phyloP scores from a whole-genome alignment of 768 basidiomycete species.

The Coprinopsis sp. region DNA sequence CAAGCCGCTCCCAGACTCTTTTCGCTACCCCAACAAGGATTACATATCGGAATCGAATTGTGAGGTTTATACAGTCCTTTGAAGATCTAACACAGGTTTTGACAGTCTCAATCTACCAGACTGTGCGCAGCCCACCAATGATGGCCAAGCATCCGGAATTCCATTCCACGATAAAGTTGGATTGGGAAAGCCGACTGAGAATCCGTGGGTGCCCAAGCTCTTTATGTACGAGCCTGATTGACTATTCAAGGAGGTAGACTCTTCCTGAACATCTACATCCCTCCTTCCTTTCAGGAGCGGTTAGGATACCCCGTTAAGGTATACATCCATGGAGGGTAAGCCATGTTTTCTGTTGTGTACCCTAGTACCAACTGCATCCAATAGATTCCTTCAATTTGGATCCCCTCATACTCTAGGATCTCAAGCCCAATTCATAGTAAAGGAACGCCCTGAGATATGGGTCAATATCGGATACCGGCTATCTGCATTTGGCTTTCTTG shows the following conservation, averaged over 20 bases:
- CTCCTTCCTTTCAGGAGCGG: slow-evolving; percentile 44
- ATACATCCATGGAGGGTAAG: slow-evolving; percentile 75
- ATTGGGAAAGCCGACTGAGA: slow-evolving; percentile 62
- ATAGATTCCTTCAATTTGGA: slow-evolving; percentile 73
- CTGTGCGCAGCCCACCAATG: slow-evolving; percentile 55
- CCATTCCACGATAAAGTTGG: slow-evolving; percentile 60
- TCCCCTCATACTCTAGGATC: slow-evolving; percentile 58
- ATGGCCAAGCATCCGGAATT: slow-evolving; percentile 55
- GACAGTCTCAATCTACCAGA: no score
- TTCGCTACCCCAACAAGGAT: slow-evolving; percentile 54
- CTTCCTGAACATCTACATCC: slow-evolving; percentile 62
- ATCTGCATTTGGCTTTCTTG: slow-evolving; percentile 74
- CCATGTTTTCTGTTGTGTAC: background rate
- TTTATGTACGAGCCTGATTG: background rate
- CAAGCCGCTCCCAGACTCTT: slow-evolving; percentile 45
- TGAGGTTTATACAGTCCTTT: slow-evolving; percentile 21
- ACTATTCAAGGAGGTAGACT: slow-evolving; percentile 34
- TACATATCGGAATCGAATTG: slow-evolving; percentile 58
- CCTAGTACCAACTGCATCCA: background rate
- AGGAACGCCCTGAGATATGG: slow-evolving; percentile 63
- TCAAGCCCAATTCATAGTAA: slow-evolving; percentile 65
- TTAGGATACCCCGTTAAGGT: slow-evolving; percentile 59
- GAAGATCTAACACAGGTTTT: no score
- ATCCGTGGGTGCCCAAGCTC: slow-evolving; percentile 45
- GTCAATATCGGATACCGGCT: slow-evolving; percentile 76